A percentile compares a stretch with the other conserved stretches of the same genome.
phyloP scores from a whole-genome alignment of 2,329 filamentous ascomycete species.

The Colletotrichum cereale region DNA sequence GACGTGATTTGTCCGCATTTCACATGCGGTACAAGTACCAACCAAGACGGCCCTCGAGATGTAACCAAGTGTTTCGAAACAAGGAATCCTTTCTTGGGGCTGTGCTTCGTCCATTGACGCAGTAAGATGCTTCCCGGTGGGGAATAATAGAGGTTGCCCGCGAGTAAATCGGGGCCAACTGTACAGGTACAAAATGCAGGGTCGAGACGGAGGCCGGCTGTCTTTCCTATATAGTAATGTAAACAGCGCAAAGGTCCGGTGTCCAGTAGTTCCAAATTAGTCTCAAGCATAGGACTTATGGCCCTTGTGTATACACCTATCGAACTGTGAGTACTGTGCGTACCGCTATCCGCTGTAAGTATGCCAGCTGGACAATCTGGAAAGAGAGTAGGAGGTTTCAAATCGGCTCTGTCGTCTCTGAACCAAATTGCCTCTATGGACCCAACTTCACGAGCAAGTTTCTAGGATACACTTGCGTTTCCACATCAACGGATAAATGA shows the following conservation, averaged over 20 bases:
- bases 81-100: neutral
- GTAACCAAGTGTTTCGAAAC: neutral
- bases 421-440: constrained; percentile 1
- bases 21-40: neutral
- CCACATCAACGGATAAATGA: neutral
- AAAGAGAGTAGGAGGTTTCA: constrained; percentile 12
- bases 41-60: neutral
- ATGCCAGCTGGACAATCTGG: constrained; percentile 9
- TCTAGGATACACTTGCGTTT: constrained; percentile 6
- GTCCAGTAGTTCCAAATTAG: neutral
- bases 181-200: neutral
- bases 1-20: neutral
- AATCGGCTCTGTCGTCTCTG: constrained; percentile 2
- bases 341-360: neutral
- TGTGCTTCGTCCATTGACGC: neutral
- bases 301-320: neutral
- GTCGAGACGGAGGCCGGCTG: neutral
- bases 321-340: neutral
- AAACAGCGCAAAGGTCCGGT: neutral
- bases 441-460: constrained; percentile 5
- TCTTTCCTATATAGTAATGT: constrained; percentile 15
- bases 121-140: neutral
- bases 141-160: neutral
- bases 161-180: neutral
- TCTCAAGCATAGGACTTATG: constrained; percentile 2